phyloP scores from a whole-genome alignment of 805 yeast species.

The Kuraishia ogatae region DNA sequence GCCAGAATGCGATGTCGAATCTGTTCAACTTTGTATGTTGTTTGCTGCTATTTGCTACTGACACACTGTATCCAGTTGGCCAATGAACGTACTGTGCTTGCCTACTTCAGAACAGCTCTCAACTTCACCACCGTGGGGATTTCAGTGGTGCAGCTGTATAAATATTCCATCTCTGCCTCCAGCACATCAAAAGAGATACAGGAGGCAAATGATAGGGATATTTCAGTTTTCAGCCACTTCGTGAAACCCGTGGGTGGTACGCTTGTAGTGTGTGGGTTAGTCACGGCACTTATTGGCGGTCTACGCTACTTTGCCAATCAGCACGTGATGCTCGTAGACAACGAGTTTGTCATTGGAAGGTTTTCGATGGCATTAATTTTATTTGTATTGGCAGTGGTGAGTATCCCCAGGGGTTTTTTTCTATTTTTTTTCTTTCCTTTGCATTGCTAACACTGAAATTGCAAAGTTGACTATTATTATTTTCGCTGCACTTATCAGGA shows the following conservation, averaged over 20 bases:
- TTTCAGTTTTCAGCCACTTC: slow-evolving; percentile 8
- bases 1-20: too few relatives aligned
- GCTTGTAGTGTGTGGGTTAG: slow-evolving; percentile 33
- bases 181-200: neutral
- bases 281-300: slow-evolving; percentile 33
- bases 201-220: slow-evolving; percentile 4
- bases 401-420: slow-evolving; percentile 4
- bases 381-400: slow-evolving; percentile 24
- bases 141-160: slow-evolving; percentile 41
- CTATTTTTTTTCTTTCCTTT: neutral
- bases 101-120: slow-evolving; percentile 50
- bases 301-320: slow-evolving; percentile 38
- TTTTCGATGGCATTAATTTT: slow-evolving; percentile 25
- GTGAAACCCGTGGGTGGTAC: slow-evolving; percentile 17
- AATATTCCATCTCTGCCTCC: neutral
- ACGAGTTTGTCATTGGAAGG: slow-evolving; percentile 36
- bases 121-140: slow-evolving; percentile 45
- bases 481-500: slow-evolving; percentile 1
- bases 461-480: slow-evolving; percentile 2
- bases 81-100: slow-evolving; percentile 52
- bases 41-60: too few relatives aligned
- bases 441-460: neutral
- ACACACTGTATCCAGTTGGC: too few relatives aligned
- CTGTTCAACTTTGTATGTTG: neutral
- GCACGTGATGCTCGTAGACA: slow-evolving; percentile 21